Percentiles rank a stretch among this genome's conserved stretches.
These are phyloP conservation scores for Euphrasia confusa DNA, from an alignment of 257 asterid genomes.

Conservation along the genomic window DNA sequence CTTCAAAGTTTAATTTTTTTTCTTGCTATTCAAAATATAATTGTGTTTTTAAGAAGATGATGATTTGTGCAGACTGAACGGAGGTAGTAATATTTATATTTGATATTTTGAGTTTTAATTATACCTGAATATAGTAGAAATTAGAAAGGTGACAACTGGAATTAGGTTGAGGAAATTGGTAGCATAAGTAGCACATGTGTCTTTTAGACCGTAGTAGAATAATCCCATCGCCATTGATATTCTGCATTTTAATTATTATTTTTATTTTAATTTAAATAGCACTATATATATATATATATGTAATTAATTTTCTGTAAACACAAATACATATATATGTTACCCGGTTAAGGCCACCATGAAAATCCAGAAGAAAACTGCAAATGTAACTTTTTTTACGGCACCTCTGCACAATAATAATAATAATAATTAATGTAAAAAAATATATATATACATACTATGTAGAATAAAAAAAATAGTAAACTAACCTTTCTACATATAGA, in stretches of 20 bases:
- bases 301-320: neutral
- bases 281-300: too few species aligned
- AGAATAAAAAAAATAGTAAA: neutral
- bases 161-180: slow-evolving; percentile 50
- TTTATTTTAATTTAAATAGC: neutral
- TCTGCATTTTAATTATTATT: slow-evolving; percentile 29
- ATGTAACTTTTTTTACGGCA: slow-evolving; percentile 28
- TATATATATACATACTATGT: neutral
- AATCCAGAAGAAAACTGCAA: slow-evolving; percentile 38
- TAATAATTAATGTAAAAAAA: too few species aligned
- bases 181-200: slow-evolving; percentile 72
- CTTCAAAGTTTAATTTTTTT: too few species aligned
- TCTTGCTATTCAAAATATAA: too few species aligned
- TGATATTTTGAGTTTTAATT: too few species aligned
- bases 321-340: slow-evolving; percentile 27
- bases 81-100: neutral
- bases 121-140: slow-evolving; percentile 45
- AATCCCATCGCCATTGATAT: slow-evolving; percentile 53
- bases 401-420: slow-evolving; percentile 35
- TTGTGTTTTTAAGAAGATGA: too few species aligned
- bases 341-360: slow-evolving; percentile 58
- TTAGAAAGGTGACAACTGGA: slow-evolving; percentile 47
- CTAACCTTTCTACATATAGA: slow-evolving; percentile 46
- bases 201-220: slow-evolving; percentile 59
- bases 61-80: neutral